Base-by-base conservation (phyloP, 2,329 filamentous ascomycete species). In the Aspergillus fischeri region DNA sequence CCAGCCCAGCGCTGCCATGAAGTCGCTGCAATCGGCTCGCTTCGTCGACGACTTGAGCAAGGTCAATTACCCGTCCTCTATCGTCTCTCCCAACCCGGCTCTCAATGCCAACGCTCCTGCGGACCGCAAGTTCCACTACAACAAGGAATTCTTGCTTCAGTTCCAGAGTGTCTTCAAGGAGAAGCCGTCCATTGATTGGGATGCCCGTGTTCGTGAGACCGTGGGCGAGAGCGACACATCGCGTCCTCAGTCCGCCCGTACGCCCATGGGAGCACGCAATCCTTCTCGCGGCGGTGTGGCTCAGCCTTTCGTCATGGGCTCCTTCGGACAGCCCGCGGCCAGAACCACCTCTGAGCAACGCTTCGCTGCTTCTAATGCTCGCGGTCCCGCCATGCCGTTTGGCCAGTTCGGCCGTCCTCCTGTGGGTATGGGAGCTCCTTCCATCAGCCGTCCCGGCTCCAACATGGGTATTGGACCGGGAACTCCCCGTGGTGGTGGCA, bases 121-220 rank as follows among this genome's bases (percentile, higher is more conserved):
- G 35, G 90, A 77, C 57, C 75, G 89, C 75, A 93, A 92, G 78
- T 96, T 95, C 80, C 92, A 95, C 74, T 99, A 99, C 75, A 92
- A 97, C 77, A 90, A 92, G 68, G 88, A 89, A 67, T 99, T 99
- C 81, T 80, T 99, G 77, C 82, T 99, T 29, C 94, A 99, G 72
- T 99, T 99, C 82, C 91, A 97, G 78, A 85, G 85, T 67, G 91
- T 96, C 21, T 99, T 97, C 78, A 95, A 91, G 61, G 94, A 99
- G 80, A 95, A 97, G 78, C 94, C 94, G 14, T 96, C 92, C 0
- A 76, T 92, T 47, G 93, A 97, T 70, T 99, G 96, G 85, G 90
- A 95, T 70, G 83, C 88, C 63, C 92, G 94, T 70, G 87, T 99
- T 60, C 83, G 93, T 83, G 87, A 89, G 77, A 82, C 88, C 80